Conservation (phyloP, 2,329 filamentous ascomycete genomes). For the Monosporascus sp. region DNA sequence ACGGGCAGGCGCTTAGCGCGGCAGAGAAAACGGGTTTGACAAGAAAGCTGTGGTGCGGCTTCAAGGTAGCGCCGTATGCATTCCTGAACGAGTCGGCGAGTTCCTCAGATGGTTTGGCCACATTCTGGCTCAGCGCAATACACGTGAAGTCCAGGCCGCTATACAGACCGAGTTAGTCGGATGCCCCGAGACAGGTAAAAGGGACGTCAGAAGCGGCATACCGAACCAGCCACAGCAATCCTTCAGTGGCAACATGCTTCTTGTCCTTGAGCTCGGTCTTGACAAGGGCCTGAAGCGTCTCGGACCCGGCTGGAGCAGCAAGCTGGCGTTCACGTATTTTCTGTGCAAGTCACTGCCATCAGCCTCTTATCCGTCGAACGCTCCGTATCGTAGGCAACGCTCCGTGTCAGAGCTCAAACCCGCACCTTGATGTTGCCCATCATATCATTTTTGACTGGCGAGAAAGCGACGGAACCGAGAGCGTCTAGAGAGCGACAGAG, state of each 20-base stretch:
- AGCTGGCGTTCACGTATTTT: slow-evolving; percentile 84
- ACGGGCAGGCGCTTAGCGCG: slow-evolving; percentile 89
- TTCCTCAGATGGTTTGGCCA: slow-evolving; percentile 63
- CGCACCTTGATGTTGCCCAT: slow-evolving; percentile 82
- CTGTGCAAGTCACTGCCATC: slow-evolving; percentile 29
- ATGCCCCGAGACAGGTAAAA: slow-evolving; percentile 5
- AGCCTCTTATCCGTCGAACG: not conserved
- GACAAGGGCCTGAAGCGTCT: slow-evolving; percentile 78
- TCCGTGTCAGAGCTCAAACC: slow-evolving; percentile 1
- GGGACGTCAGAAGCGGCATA: slow-evolving; percentile 36
- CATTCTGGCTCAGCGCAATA: slow-evolving; percentile 74
- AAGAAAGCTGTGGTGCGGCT: slow-evolving; percentile 83
- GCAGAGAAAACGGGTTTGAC: slow-evolving; percentile 89
- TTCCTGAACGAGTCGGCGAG: slow-evolving; percentile 80
- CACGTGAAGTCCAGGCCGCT: slow-evolving; percentile 93
- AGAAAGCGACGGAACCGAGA: slow-evolving; percentile 71
- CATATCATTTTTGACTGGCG: slow-evolving; percentile 87
- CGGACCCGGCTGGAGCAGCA: slow-evolving; percentile 71
- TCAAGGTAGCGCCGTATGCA: slow-evolving; percentile 82
- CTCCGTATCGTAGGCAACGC: too few relatives aligned
- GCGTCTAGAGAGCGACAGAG: slow-evolving; percentile 40
- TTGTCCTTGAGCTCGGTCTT: slow-evolving; percentile 83
- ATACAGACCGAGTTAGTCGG: slow-evolving; percentile 6
- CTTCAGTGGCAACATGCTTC: slow-evolving; percentile 85
- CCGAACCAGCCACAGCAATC: slow-evolving; percentile 86